Conservation (phyloP, 75 land plant species). For the Gnetum montanum region DNA sequence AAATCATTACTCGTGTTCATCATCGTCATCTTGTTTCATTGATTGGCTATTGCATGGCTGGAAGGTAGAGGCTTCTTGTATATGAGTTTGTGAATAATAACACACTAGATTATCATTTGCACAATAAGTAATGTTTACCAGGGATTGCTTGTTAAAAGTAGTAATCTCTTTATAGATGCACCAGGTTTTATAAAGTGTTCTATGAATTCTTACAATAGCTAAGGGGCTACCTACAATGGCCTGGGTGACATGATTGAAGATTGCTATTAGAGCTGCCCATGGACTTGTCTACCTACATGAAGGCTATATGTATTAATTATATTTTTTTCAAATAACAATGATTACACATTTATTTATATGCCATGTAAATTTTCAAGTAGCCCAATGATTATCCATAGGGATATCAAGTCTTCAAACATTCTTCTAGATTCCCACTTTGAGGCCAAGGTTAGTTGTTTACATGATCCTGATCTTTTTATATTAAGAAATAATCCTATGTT, state of each 20-base stretch:
- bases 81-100: conserved; percentile 85
- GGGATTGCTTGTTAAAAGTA: neutral
- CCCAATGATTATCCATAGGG: conserved; percentile 78
- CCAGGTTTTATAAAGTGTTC: neutral
- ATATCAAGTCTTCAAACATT: conserved; percentile 73
- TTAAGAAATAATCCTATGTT: too few relatives aligned
- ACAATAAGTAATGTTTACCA: conserved; percentile 26
- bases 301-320: conserved; percentile 36
- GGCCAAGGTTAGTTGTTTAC: conserved; percentile 35
- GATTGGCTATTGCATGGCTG: conserved; percentile 80
- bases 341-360: neutral
- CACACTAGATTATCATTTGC: conserved; percentile 67
- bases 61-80: conserved; percentile 58
- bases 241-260: conserved; percentile 37
- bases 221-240: conserved; percentile 50
- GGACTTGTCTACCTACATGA: conserved; percentile 76
- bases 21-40: conserved; percentile 89
- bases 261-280: conserved; percentile 62
- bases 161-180: neutral
- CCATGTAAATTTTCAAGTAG: conserved; percentile 29
- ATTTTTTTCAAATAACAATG: neutral
- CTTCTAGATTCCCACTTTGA: conserved; percentile 66
- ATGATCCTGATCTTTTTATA: neutral
- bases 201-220: conserved; percentile 13
- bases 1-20: conserved; percentile 80